phyloP scores from a whole-genome alignment of 805 yeast genomes.

The Sugiyamaella marilandica region DNA sequence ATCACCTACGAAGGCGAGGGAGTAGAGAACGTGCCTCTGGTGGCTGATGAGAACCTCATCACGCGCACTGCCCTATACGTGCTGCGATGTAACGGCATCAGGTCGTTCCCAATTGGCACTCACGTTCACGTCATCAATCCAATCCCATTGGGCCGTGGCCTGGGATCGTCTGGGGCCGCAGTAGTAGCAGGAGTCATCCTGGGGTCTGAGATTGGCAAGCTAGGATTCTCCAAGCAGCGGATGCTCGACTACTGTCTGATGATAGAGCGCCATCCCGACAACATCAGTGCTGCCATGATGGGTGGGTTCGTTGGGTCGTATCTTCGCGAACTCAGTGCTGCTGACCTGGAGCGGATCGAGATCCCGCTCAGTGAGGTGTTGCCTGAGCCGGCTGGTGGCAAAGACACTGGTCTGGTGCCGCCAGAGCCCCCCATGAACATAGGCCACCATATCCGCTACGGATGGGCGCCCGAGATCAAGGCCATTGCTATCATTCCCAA shows the following conservation, averaged over 20 bases:
- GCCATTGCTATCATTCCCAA: constrained; percentile 91
- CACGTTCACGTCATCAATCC: constrained; percentile 78
- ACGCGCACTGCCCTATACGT: constrained; percentile 92
- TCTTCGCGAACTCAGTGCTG: constrained; percentile 69
- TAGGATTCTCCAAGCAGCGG: constrained; percentile 69
- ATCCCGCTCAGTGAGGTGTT: constrained; percentile 82
- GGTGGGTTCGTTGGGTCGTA: constrained; percentile 98
- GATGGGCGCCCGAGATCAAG: constrained; percentile 74
- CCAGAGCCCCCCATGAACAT: constrained; percentile 80
- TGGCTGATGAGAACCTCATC: constrained; percentile 74
- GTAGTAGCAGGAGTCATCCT: constrained; percentile 94
- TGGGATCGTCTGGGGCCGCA: constrained; percentile 98
- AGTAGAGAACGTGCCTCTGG: constrained; percentile 70
- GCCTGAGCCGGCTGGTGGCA: constrained; percentile 70
- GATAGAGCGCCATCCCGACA: constrained; percentile 98
- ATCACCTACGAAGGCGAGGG: constrained; percentile 75
- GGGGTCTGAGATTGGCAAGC: constrained; percentile 77
- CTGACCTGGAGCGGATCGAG: constrained; percentile 69
- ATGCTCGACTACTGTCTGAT: constrained; percentile 91
- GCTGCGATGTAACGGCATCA: constrained; percentile 72
- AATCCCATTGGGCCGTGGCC: constrained; percentile 93
- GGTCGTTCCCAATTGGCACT: constrained; percentile 80
- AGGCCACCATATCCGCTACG: constrained; percentile 83
- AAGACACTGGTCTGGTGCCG: constrained; percentile 63
- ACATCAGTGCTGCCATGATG: constrained; percentile 97